Base-by-base conservation (phyloP, 2,329 filamentous ascomycete genomes). In the Colletotrichum costaricense region DNA sequence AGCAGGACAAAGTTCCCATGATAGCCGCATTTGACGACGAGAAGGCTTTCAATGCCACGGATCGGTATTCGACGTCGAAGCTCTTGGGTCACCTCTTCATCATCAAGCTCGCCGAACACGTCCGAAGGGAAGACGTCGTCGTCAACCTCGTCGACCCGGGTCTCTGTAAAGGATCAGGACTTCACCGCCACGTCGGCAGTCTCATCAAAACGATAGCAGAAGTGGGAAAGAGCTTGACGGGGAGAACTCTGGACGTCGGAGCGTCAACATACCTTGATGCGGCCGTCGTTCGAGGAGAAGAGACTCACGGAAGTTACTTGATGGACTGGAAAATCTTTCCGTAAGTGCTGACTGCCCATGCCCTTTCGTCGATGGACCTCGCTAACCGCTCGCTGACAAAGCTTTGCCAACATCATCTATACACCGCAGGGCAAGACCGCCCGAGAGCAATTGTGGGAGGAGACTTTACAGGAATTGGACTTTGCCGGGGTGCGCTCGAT, bases 81-180 rank as follows among this genome's bases (percentile, higher is more conserved):
- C 77, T 79, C 0, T 73, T 85, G 1, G 76, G 76, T 2, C 79
- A 81, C 19, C 75, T 83, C 46, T 84, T 83, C 78, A 76, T 80
- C 1, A 75, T 76, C 75, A 82, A 83, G 57, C 73, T 87, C 0
- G 77, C 75, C 5, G 80, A 84, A 28, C 78, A 80, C 30, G 80
- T 87, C 0, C 79, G 77, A 0, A 74, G 81, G 0, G 80, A 85
- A 2, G 82, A 86, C 38, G 83, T 86, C 0, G 71, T 85, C 9
- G 78, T 88, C 59, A 89, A 88, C 65, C 72, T 86, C 1, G 86
- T 84, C 1, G 85, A 87, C 14, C 87, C 87, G 86, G 84, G 0
- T 0, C 78, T 82, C 57, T 79, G 82, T 12, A 83, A 80, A 42
- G 86, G 84, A 4, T 88, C 88, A 0, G 74, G 77, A 0, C 78